These are phyloP conservation scores for Lanmaoa rubissima DNA, from an alignment of 768 basidiomycete genomes.

Conservation along the genomic window DNA sequence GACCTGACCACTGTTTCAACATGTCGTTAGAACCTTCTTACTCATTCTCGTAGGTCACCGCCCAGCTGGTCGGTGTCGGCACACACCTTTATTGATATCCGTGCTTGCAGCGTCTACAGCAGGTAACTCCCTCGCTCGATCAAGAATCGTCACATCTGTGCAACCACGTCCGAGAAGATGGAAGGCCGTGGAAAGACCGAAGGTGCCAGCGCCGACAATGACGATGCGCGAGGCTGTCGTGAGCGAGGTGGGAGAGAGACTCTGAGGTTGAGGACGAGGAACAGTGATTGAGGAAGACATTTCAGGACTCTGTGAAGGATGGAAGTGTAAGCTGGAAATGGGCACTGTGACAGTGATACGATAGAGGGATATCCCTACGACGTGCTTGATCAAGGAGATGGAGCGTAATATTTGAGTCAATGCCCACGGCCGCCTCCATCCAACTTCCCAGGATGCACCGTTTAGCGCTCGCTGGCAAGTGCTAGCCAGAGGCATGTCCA, in stretches of 20 bases:
- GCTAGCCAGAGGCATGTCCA: too few species aligned
- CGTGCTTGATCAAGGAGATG: not conserved
- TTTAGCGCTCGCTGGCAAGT: too few species aligned
- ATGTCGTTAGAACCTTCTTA: not conserved
- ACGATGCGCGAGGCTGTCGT: slow-evolving; percentile 33
- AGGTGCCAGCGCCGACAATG: slow-evolving; percentile 81
- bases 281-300: not conserved
- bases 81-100: slow-evolving; percentile 43
- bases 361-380: not conserved
- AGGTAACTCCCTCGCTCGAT: slow-evolving; percentile 65
- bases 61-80: not conserved
- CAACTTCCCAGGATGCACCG: too few species aligned
- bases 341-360: not conserved
- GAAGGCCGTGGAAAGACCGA: slow-evolving; percentile 84
- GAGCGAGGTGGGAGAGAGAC: not conserved
- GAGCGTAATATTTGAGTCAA: too few species aligned
- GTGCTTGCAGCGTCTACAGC: slow-evolving; percentile 79
- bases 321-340: not conserved
- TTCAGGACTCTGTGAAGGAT: not conserved
- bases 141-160: slow-evolving; percentile 69
- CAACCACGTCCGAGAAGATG: slow-evolving; percentile 73
- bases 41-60: not conserved
- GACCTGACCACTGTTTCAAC: slow-evolving; percentile 63
- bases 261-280: not conserved
- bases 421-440: too few species aligned